Conservation (phyloP, 441 rosid genomes). For the Gossypium trilobum region DNA sequence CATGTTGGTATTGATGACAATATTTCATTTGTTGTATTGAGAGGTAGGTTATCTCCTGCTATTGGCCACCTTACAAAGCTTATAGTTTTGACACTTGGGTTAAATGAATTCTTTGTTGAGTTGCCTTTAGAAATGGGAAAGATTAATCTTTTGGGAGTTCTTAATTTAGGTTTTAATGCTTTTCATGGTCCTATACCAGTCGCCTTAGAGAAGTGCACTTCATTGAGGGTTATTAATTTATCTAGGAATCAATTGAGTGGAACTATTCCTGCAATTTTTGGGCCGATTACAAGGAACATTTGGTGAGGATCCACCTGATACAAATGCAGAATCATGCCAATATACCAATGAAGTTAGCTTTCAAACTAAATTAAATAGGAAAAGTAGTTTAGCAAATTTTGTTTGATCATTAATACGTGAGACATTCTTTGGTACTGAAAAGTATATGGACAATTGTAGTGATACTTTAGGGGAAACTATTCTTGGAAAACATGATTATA, state of each 20-base stretch:
- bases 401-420: too few relatives aligned
- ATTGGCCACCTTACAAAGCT: conserved; percentile 38
- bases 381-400: too few relatives aligned
- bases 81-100: conserved; percentile 45
- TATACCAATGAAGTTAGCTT: too few relatives aligned
- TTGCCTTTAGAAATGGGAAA: conserved; percentile 44
- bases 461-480: too few relatives aligned
- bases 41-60: conserved; percentile 38
- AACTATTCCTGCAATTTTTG: conserved; percentile 31
- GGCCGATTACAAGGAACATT: conserved; percentile 22
- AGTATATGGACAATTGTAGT: too few relatives aligned
- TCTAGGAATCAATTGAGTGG: conserved; percentile 39
- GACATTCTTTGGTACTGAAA: too few relatives aligned
- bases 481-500: too few relatives aligned
- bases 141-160: conserved; percentile 42
- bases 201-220: neutral
- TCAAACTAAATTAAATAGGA: too few relatives aligned
- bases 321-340: too few relatives aligned
- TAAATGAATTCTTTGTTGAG: conserved; percentile 36
- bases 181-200: neutral
- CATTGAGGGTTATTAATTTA: conserved; percentile 17
- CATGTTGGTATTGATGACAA: conserved; percentile 34
- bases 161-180: conserved; percentile 28
- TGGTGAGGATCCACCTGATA: too few relatives aligned
- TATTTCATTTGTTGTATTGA: conserved; percentile 27